Conservation (phyloP, 2,329 filamentous ascomycete genomes). For the Thelonectria olida region DNA sequence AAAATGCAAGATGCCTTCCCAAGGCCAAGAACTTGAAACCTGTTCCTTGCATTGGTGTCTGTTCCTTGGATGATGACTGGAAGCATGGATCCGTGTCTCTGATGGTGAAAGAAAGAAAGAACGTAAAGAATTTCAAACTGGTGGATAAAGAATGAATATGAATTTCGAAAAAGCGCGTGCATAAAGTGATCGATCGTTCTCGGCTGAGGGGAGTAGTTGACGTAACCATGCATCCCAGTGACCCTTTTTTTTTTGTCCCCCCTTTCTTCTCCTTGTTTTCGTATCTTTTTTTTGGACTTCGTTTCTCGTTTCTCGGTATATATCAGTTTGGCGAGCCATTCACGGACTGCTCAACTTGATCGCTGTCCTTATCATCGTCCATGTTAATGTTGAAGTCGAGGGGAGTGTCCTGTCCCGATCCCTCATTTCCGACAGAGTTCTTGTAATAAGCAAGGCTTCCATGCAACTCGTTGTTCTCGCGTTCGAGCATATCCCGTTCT, state of each 20-base stretch:
- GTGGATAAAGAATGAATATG: not conserved
- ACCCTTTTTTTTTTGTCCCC: not conserved
- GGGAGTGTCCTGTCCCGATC: conserved; percentile 24
- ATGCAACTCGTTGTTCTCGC: conserved; percentile 37
- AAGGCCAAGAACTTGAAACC: not conserved
- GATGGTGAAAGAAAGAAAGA: not conserved
- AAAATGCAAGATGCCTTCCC: not conserved
- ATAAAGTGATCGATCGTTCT: not conserved
- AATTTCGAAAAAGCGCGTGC: not conserved
- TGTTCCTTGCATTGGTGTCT: not conserved
- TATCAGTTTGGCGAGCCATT: not conserved
- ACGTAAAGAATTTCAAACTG: not conserved
- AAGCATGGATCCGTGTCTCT: not conserved
- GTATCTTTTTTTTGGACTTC: not conserved
- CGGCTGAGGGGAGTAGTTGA: not conserved
- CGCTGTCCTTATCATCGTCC: conserved; percentile 22
- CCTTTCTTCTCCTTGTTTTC: not conserved
- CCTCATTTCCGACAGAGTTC: conserved; percentile 13
- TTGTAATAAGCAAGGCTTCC: conserved; percentile 36
- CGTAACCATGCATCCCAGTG: not conserved
- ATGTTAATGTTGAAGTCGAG: conserved; percentile 25
- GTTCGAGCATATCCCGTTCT: conserved; percentile 34
- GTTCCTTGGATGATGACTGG: not conserved
- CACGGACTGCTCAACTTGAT: not conserved
- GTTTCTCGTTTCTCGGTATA: not conserved